phyloP scores from a whole-genome alignment of 2,329 filamentous ascomycete genomes.

The Shiraia bambusicola region DNA sequence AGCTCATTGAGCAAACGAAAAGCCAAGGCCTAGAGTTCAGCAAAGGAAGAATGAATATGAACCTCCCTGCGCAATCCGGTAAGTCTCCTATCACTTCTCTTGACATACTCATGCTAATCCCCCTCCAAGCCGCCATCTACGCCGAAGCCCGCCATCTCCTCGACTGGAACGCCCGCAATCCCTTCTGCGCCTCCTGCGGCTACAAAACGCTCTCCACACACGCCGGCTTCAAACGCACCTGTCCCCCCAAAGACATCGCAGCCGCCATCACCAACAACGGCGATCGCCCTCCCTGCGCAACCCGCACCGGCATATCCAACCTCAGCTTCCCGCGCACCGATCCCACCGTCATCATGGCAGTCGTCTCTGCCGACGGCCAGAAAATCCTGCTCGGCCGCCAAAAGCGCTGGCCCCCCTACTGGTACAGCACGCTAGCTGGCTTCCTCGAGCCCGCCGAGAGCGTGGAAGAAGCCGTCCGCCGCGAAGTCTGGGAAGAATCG shows the following conservation, averaged over 20 bases:
- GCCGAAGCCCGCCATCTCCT: slow-evolving; percentile 84
- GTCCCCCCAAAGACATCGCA: slow-evolving; percentile 68
- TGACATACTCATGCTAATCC: neutral
- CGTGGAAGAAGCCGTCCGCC: slow-evolving; percentile 54
- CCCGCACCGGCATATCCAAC: slow-evolving; percentile 84
- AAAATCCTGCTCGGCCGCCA: slow-evolving; percentile 81
- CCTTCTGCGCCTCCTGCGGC: slow-evolving; percentile 88
- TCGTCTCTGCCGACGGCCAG: slow-evolving; percentile 77
- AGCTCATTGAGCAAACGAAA: slow-evolving; percentile 61
- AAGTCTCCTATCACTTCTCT: slow-evolving; percentile 21
- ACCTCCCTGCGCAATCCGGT: slow-evolving; percentile 64
- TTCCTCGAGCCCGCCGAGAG: slow-evolving; percentile 55
- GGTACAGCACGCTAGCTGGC: slow-evolving; percentile 79
- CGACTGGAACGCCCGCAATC: slow-evolving; percentile 93
- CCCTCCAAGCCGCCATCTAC: slow-evolving; percentile 70
- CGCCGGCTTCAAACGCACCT: slow-evolving; percentile 77
- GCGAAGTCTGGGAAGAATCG: slow-evolving; percentile 55
- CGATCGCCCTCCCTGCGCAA: slow-evolving; percentile 71
- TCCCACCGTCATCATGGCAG: slow-evolving; percentile 91
- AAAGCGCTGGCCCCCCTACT: slow-evolving; percentile 78
- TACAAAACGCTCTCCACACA: slow-evolving; percentile 76
- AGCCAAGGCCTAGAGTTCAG: slow-evolving; percentile 66
- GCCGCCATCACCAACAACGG: slow-evolving; percentile 46
- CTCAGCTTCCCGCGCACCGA: slow-evolving; percentile 90
- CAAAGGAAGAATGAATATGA: slow-evolving; percentile 64